Conservation (phyloP, 495 filamentous ascomycete species). For the Lichina pygmaea region DNA sequence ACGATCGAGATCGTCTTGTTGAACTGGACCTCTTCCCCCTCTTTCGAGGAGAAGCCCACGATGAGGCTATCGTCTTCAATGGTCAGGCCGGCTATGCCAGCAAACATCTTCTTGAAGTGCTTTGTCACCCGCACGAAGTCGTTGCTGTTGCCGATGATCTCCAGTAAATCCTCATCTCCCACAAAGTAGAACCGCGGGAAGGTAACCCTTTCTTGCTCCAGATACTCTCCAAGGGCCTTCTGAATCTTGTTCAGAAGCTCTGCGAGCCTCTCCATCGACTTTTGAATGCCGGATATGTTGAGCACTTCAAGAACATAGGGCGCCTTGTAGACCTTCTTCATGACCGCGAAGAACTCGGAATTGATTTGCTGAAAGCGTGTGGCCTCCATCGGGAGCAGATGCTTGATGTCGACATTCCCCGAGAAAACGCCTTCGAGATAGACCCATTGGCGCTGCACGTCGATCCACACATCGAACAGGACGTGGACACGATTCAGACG, state of each 20-base stretch:
- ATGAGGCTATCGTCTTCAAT: constrained; percentile 81
- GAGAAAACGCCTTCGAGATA: constrained; percentile 97
- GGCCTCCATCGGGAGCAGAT: constrained; percentile 84
- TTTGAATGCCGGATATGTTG: constrained; percentile 81
- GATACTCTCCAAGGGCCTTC: constrained; percentile 93
- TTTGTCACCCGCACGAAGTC: constrained; percentile 88
- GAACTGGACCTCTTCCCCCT: constrained; percentile 69
- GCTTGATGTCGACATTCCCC: constrained; percentile 96
- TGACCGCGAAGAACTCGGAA: constrained; percentile 85
- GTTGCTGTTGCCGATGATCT: constrained; percentile 98
- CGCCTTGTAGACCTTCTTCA: constrained; percentile 95
- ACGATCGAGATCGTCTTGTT: constrained; percentile 75
- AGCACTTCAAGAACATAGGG: constrained; percentile 87
- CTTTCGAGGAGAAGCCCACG: constrained; percentile 79
- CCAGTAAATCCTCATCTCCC: constrained; percentile 92
- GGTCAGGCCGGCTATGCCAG: constrained; percentile 65
- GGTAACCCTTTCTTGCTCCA: constrained; percentile 86
- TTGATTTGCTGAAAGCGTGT: constrained; percentile 97
- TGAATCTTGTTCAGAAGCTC: constrained; percentile 97
- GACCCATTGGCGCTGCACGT: constrained; percentile 97
- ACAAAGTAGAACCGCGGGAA: constrained; percentile 99
- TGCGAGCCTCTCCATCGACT: constrained; percentile 77
- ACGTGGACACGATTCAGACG: constrained; percentile 93
- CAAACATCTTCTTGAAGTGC: constrained; percentile 99
- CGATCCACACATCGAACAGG: constrained; percentile 97